Percentiles rank a stretch among this genome's conserved stretches.
Evolutionary conservation across 2,329 filamentous ascomycete species (phyloP).

Genomic region (Anisogramma anomala): DNA sequence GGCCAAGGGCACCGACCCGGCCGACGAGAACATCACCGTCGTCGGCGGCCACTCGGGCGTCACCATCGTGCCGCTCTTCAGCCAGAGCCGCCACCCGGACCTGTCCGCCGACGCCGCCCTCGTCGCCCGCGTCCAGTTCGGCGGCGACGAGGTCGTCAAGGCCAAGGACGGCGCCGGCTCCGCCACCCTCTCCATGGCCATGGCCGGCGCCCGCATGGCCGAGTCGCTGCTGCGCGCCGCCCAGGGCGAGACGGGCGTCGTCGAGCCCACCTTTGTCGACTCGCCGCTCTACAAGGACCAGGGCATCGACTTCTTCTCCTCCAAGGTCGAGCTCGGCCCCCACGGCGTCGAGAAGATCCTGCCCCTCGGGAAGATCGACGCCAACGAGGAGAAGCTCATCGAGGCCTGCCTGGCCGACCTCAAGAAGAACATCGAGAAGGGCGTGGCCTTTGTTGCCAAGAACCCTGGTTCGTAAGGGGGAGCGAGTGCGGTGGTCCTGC

Average conservation of each 20-base stretch:
- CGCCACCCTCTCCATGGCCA: slow-evolving; percentile 96
- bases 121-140: slow-evolving; percentile 93
- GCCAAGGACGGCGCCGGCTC: slow-evolving; percentile 97
- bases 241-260: slow-evolving; percentile 85
- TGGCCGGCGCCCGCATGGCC: slow-evolving; percentile 75
- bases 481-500: too few relatives aligned
- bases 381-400: slow-evolving; percentile 79
- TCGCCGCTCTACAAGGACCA: slow-evolving; percentile 97
- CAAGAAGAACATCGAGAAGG: slow-evolving; percentile 95
- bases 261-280: slow-evolving; percentile 96
- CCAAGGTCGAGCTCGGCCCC: slow-evolving; percentile 89
- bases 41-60: slow-evolving; percentile 95
- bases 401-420: slow-evolving; percentile 74
- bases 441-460: slow-evolving; percentile 47
- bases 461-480: slow-evolving; percentile 50
- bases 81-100: slow-evolving; percentile 78
- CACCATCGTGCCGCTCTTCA: slow-evolving; percentile 96
- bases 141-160: slow-evolving; percentile 97
- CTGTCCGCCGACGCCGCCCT: slow-evolving; percentile 70
- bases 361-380: slow-evolving; percentile 73
- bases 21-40: slow-evolving; percentile 88
- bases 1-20: slow-evolving; percentile 82
- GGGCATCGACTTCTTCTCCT: slow-evolving; percentile 94
- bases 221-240: slow-evolving; percentile 88
- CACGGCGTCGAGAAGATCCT: slow-evolving; percentile 92